Conservation (phyloP, 108 stramenopile genomes). For the Nitzschia sp. region DNA sequence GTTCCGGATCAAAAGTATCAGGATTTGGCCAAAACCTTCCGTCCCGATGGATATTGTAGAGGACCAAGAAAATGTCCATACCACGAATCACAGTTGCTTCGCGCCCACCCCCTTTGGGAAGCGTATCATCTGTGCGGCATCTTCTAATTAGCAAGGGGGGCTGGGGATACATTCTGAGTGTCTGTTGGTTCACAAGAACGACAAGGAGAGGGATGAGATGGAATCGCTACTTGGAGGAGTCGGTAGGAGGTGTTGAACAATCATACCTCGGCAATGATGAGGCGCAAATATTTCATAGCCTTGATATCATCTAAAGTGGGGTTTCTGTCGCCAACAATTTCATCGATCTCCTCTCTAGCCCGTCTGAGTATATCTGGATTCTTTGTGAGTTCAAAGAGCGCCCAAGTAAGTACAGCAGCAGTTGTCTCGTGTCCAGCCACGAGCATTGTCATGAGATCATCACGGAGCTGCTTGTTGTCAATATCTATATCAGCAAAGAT, state of each 20-base stretch:
- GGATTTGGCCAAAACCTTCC: constrained; percentile 92
- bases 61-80: constrained; percentile 94
- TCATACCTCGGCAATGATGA: constrained; percentile 76
- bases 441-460: constrained; percentile 93
- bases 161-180: constrained; percentile 91
- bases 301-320: constrained; percentile 88
- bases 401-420: constrained; percentile 95
- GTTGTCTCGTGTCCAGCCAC: constrained; percentile 99
- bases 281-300: constrained; percentile 78
- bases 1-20: constrained; percentile 83
- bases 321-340: constrained; percentile 84
- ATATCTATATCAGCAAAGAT: background rate
- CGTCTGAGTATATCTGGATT: constrained; percentile 80
- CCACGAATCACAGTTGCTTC: constrained; percentile 87
- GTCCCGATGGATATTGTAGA: constrained; percentile 95
- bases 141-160: constrained; percentile 95
- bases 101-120: constrained; percentile 83
- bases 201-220: too few species aligned
- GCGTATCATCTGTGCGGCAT: constrained; percentile 80
- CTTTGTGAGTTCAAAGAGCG: constrained; percentile 90
- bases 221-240: too few species aligned
- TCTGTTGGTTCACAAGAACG: constrained; percentile 8
- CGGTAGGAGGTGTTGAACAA: background rate
- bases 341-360: constrained; percentile 84
- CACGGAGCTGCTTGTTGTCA: constrained; percentile 16